A percentile compares a stretch with the other conserved stretches of the same genome.
Conservation (phyloP, 2,329 filamentous ascomycete species). For the Neurospora crassa region DNA sequence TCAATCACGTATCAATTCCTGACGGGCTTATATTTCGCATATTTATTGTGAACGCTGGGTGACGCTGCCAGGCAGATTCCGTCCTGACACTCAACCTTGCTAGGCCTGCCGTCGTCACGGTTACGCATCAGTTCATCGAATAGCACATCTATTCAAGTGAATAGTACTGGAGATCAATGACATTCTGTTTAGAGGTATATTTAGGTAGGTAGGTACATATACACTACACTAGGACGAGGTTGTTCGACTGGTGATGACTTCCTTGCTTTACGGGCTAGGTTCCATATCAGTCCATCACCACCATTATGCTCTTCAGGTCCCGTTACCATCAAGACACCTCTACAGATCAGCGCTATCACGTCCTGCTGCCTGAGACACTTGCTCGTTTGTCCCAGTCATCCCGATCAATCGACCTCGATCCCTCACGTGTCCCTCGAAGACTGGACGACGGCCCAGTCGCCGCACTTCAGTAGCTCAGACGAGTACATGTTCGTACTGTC, state of each 20-base stretch:
- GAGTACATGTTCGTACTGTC: background rate
- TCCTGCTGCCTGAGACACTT: background rate
- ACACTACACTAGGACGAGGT: background rate
- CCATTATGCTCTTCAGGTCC: background rate
- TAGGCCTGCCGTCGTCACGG: background rate
- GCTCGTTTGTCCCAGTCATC: background rate
- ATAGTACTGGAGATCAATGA: background rate
- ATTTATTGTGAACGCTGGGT: background rate
- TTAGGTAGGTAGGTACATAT: no score
- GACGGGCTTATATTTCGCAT: background rate
- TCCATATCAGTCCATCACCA: background rate
- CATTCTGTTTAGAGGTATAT: fast-evolving
- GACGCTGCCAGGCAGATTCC: no score
- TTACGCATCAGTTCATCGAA: background rate
- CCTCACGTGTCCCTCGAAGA: background rate
- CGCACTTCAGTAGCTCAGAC: background rate
- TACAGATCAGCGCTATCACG: background rate
- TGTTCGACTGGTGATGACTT: background rate
- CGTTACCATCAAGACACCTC: background rate
- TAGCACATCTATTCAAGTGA: background rate
- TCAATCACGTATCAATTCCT: background rate
- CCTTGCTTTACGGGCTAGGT: background rate
- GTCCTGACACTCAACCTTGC: background rate
- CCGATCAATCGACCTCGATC: background rate
- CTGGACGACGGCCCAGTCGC: background rate